Conservation (phyloP, 2,329 filamentous ascomycete genomes). For the Colletotrichum musae region DNA sequence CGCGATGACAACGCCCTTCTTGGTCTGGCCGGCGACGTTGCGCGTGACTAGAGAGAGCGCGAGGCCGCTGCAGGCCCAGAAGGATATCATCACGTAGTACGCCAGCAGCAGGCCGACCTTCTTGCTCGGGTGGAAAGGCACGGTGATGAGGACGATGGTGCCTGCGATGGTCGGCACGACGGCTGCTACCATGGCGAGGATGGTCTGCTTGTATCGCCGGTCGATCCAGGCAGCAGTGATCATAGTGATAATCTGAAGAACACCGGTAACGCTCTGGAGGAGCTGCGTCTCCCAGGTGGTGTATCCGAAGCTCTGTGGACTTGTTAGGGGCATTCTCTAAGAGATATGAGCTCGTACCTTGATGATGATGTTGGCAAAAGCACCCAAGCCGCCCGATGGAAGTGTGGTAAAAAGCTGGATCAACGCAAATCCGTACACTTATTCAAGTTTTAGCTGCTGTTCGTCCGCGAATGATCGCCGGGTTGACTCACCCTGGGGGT, state of each 20-base stretch:
- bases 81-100: constrained; percentile 62
- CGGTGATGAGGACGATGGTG: constrained; percentile 55
- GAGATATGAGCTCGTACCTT: constrained; percentile 46
- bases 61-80: constrained; percentile 58
- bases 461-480: too few relatives aligned
- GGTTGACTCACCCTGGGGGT: constrained; percentile 44
- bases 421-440: constrained; percentile 71
- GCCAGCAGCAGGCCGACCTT: constrained; percentile 55
- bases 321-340: neutral
- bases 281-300: constrained; percentile 77
- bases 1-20: constrained; percentile 58
- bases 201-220: constrained; percentile 77
- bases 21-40: constrained; percentile 60
- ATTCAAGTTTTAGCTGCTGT: neutral
- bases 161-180: constrained; percentile 69
- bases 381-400: constrained; percentile 79
- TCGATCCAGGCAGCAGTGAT: constrained; percentile 77
- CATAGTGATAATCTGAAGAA: constrained; percentile 80
- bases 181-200: constrained; percentile 75
- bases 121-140: constrained; percentile 49
- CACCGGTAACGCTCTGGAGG: constrained; percentile 81
- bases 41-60: constrained; percentile 57
- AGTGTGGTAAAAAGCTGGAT: constrained; percentile 81
- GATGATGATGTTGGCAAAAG: constrained; percentile 83
- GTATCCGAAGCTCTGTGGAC: constrained; percentile 69